Base-by-base conservation (phyloP, 2,329 filamentous ascomycete genomes). In the Didymella pinodella region DNA sequence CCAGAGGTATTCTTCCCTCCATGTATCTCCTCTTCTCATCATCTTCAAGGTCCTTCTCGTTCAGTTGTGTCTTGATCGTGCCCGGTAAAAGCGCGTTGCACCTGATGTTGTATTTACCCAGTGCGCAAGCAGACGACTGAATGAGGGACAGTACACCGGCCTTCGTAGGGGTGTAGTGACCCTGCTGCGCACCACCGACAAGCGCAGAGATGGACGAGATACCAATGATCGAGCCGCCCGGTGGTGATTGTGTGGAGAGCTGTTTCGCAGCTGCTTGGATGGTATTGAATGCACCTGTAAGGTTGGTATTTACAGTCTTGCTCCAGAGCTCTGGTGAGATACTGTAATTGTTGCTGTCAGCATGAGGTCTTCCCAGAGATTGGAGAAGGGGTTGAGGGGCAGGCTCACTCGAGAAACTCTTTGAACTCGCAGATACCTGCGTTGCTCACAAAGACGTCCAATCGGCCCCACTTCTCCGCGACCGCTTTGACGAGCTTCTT, bases 351-450 rank as follows among this genome's bases (percentile, higher is more conserved):
- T 18, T 4, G 16, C 18, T 36, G 10, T 61, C 38, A 61, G 58
- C 10, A 29, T 4, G 4, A 43, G 16, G 8, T 18, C 14, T 14
- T 28, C 12, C 6, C 22, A 7, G 18, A 22, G 4, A 10, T 25
- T 25, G 8, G 7, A 31, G 12, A 26, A 7, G 18, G 16, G 14
- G 1, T 20, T 6, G 5, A 3, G 11, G 32, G 41, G 41, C 3
- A 41, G 22, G 73, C 81, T 65, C 68, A 88, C 85, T 89, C 87
- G 25, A 97, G 79, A 72, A 97, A 96, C 65, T 96, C 91, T 58
- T 90, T 89, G 78, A 97, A 97, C 64, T 90, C 85, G 82, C 92
- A 97, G 59, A 97, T 85, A 7, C 93, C 93, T 4, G 93, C 93
- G 79, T 97, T 97, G 75, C 88, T 91, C 28, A 97, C 90, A 77